Evolutionary conservation across 441 rosid species (phyloP).

Genomic region (Erodium texanum): DNA sequence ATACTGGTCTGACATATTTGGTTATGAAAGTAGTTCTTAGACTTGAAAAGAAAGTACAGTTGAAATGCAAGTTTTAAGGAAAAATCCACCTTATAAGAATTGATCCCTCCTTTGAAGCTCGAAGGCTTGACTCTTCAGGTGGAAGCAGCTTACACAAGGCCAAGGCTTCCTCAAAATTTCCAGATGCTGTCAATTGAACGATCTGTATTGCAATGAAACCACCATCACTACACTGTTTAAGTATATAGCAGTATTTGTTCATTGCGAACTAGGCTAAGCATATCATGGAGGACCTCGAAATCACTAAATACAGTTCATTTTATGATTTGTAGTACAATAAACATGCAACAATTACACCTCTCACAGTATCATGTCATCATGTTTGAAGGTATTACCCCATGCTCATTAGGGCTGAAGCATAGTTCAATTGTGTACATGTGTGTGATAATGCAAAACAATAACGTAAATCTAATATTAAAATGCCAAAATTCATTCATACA

Average conservation of each 20-base stretch:
- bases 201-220: constrained; percentile 46
- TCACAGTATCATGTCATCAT: no score
- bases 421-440: constrained; percentile 3
- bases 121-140: constrained; percentile 78
- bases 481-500: not conserved
- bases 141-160: constrained; percentile 96
- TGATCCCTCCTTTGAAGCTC: constrained; percentile 93
- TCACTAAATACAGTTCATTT: not conserved
- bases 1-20: not conserved
- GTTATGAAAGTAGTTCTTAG: not conserved
- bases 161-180: constrained; percentile 97
- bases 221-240: constrained; percentile 8
- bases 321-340: not conserved
- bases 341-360: not conserved
- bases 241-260: not conserved
- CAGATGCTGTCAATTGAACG: constrained; percentile 94
- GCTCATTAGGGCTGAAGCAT: constrained; percentile 9
- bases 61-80: not conserved
- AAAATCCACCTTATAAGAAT: constrained; percentile 76
- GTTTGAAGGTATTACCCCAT: constrained; percentile 1
- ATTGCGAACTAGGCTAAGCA: not conserved
- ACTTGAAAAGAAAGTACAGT: not conserved
- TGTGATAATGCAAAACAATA: constrained; percentile 9
- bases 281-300: not conserved
- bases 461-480: not conserved